Percentiles rank a stretch among this genome's conserved stretches.
Evolutionary conservation across 78 protist genomes (phyloP).

Genomic region (slime mould (Dictyostelium discoideum)): dicty_2.7 NC_007091.3:2939001-2939500

Average conservation of each 20-base stretch:
- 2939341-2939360: slow-evolving; percentile 95
- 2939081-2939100: slow-evolving; percentile 97
- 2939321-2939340: slow-evolving; percentile 90
- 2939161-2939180: slow-evolving; percentile 95
- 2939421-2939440: slow-evolving; percentile 57
- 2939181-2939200: slow-evolving; percentile 92
- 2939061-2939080: slow-evolving; percentile 97
- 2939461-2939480: background rate
- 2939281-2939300: slow-evolving; percentile 81
- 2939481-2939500: background rate
- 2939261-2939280: slow-evolving; percentile 80
- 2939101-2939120: slow-evolving; percentile 92
- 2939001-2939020: slow-evolving; percentile 94
- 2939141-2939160: slow-evolving; percentile 90
- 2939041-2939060: slow-evolving; percentile 90
- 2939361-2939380: slow-evolving; percentile 92
- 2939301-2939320: slow-evolving; percentile 87
- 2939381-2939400: slow-evolving; percentile 97
- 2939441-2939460: slow-evolving; percentile 10
- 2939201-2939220: slow-evolving; percentile 99
- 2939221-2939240: slow-evolving; percentile 94
- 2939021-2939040: slow-evolving; percentile 94
- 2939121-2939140: slow-evolving; percentile 87
- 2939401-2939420: slow-evolving; percentile 97
- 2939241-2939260: slow-evolving; percentile 91